These are phyloP conservation scores for Neopestalotiopsis sp. DNA, from an alignment of 2,329 filamentous ascomycete genomes.

Conservation along the genomic window DNA sequence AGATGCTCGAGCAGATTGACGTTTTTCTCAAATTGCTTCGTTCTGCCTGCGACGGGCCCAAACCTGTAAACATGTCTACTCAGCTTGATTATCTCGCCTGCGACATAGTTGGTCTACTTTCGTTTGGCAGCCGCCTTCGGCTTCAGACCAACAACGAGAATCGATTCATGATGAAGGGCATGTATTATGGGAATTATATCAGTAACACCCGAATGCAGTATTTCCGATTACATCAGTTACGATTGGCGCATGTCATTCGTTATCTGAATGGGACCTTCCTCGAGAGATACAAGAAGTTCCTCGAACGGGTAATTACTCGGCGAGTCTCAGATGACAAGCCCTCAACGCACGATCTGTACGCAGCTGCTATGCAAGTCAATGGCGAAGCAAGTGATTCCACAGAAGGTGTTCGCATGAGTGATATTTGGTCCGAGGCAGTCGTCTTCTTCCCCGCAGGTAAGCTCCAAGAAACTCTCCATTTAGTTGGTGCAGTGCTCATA, in stretches of 20 bases:
- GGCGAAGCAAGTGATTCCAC: neutral
- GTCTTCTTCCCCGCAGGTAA: constrained; percentile 18
- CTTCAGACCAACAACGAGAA: constrained; percentile 24
- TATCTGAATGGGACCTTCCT: neutral
- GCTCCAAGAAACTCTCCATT: neutral
- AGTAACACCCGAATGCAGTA: constrained; percentile 2
- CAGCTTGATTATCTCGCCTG: constrained; percentile 21
- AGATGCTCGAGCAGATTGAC: constrained; percentile 11
- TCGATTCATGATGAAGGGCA: constrained; percentile 15
- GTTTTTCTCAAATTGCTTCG: constrained; percentile 15
- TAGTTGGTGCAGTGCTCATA: neutral
- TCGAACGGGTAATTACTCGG: constrained; percentile 26
- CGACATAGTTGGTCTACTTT: constrained; percentile 28
- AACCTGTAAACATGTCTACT: constrained; percentile 25
- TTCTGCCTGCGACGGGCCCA: constrained; percentile 13
- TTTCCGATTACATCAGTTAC: neutral
- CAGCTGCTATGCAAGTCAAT: constrained; percentile 20
- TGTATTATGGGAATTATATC: neutral
- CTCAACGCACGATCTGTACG: constrained; percentile 26
- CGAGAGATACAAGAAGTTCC: constrained; percentile 5
- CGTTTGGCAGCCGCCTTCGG: constrained; percentile 27
- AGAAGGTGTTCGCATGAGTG: neutral
- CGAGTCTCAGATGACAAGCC: constrained; percentile 23
- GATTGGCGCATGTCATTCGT: neutral
- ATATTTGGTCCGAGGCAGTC: constrained; percentile 15